These are phyloP conservation scores for Teratosphaeria epicoccoides DNA, from an alignment of 2,329 filamentous ascomycete genomes.

Conservation along the genomic window DNA sequence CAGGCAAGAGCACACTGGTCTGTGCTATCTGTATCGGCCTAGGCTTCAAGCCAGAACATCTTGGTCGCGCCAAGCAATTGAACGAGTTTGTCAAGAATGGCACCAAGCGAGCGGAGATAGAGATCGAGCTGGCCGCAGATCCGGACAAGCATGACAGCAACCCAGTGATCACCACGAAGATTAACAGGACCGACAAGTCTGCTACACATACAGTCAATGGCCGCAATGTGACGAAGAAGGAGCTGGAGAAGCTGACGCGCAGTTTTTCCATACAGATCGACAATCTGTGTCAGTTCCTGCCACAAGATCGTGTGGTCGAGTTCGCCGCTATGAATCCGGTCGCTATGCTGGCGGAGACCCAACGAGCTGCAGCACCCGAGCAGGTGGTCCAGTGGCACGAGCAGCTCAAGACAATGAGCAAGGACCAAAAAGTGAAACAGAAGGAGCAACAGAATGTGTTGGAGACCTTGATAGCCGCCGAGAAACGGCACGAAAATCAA, in stretches of 20 bases:
- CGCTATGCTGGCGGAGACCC: slow-evolving; percentile 72
- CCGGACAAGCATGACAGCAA: slow-evolving; percentile 49
- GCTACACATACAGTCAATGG: slow-evolving; percentile 70
- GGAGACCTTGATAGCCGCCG: slow-evolving; percentile 55
- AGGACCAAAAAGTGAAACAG: slow-evolving; percentile 49
- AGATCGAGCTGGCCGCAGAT: slow-evolving; percentile 74
- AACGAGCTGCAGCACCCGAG: slow-evolving; percentile 73
- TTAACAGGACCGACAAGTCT: slow-evolving; percentile 72
- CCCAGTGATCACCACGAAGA: slow-evolving; percentile 61
- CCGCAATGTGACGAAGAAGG: slow-evolving; percentile 48
- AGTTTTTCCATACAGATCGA: slow-evolving; percentile 86
- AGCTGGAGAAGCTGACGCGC: slow-evolving; percentile 56
- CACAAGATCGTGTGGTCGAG: slow-evolving; percentile 89
- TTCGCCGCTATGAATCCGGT: slow-evolving; percentile 77
- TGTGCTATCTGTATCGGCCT: slow-evolving; percentile 92
- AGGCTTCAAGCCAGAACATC: slow-evolving; percentile 68
- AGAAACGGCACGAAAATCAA: slow-evolving; percentile 62
- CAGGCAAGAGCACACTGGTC: slow-evolving; percentile 92
- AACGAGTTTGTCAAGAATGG: slow-evolving; percentile 93
- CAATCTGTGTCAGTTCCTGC: slow-evolving; percentile 93
- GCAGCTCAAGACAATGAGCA: slow-evolving; percentile 59
- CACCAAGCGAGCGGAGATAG: slow-evolving; percentile 63
- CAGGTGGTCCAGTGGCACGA: slow-evolving; percentile 73
- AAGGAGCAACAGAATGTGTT: slow-evolving; percentile 45
- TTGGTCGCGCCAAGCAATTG: slow-evolving; percentile 75